Evolutionary conservation across 140 eudicot genomes (phyloP), one percentile per base, ranked within the genome.

Genomic region (Ambrosia hybrid): DNA sequence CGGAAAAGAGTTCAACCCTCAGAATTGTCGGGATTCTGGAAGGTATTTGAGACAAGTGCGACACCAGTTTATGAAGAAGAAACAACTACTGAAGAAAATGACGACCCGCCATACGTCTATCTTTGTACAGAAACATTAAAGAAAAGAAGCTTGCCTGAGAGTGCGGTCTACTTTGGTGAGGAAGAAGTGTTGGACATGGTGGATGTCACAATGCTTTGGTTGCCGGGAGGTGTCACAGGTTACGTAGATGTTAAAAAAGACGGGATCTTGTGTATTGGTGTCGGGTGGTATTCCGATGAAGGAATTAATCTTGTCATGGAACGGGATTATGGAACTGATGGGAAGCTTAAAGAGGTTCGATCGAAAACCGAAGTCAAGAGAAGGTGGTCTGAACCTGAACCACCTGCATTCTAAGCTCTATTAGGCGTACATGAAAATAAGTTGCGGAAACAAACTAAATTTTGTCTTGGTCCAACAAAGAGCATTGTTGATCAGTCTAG

Each of bases 161-260:
- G 55, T 49, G 55, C 55, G 55, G 55, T 49, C 4, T 83, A 78
- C 82, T 94, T 94, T 72, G 87, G 97, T 38, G 99, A 91, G 69
- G 99, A 94, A 81, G 99, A 94, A 76, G 82, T 73, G 76, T 14
- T 79, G 43, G 99, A 94, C 83, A 88, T 91, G 92, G 86, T 84
- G 13, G 99, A 94, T 49, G 84, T 82, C 9, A 78, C 96, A 1
- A 84, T 90, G 73, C 88, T 94, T 53, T 94, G 97, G 97, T 80
- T 94, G 81, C 99, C 99, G 0, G 99, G 99, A 0, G 99, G 99
- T 6, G 90, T 94, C 39, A 94, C 97, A 1, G 84, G 83, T 13
- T 94, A 90, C n/a, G 97, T 91, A 11, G 96, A 94, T 65, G 95
- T 94, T 55, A 72, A 73, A 39, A 86, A 90, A 74, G 99, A 94